phyloP scores from a whole-genome alignment of 2,329 filamentous ascomycete species.

The Penicillium expansum region DNA sequence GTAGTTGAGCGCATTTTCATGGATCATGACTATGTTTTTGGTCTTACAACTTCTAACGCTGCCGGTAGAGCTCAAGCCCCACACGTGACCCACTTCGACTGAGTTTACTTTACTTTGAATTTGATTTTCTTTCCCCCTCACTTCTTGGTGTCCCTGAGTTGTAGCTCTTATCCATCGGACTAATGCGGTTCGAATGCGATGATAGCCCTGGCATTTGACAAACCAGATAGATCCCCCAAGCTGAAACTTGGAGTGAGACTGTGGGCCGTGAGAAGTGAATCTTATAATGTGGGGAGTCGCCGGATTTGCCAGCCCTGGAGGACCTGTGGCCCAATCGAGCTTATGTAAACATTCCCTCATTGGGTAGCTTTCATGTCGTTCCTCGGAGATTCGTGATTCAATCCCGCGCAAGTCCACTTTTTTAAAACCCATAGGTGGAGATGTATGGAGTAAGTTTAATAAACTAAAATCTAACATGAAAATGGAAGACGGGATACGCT shows the following conservation, averaged over 20 bases:
- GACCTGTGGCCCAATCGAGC: constrained; percentile 1
- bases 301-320: neutral
- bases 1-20: neutral
- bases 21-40: neutral
- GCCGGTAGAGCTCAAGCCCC: neutral
- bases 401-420: constrained; percentile 1
- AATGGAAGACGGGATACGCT: too few species aligned
- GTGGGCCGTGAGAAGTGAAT: neutral
- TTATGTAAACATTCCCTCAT: neutral
- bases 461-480: neutral
- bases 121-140: neutral
- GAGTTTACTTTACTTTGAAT: neutral
- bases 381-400: constrained; percentile 2
- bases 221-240: neutral
- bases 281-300: neutral
- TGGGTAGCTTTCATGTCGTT: neutral
- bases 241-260: neutral
- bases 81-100: neutral
- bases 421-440: neutral
- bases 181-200: neutral
- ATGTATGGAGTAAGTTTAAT: neutral
- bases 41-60: neutral
- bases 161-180: neutral
- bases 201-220: neutral
- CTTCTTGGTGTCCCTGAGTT: neutral